Percentiles rank a stretch among this genome's conserved stretches.
Evolutionary conservation across 352 stramenopile species (phyloP).

Genomic region (Globisporangium ultimum): DNA sequence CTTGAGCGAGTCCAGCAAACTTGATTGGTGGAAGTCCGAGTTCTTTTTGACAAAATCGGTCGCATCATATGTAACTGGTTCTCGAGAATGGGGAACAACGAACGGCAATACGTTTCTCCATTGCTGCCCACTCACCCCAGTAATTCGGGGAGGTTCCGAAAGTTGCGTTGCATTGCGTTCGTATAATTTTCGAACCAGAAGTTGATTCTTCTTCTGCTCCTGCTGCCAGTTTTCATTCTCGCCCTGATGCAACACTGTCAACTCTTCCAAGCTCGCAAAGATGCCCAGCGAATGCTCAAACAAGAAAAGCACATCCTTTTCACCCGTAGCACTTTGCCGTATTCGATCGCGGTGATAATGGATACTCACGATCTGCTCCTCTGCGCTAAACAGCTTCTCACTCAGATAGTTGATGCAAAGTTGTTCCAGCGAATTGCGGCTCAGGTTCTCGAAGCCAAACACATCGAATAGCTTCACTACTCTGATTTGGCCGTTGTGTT

Average conservation of each 20-base stretch:
- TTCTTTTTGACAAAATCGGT: constrained; percentile 71
- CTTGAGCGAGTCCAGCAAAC: constrained; percentile 29
- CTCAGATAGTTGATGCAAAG: constrained; percentile 82
- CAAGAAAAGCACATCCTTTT: constrained; percentile 28
- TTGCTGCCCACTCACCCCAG: constrained; percentile 7
- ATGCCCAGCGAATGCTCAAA: constrained; percentile 56
- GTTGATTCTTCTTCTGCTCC: constrained; percentile 64
- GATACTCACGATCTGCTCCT: constrained; percentile 19
- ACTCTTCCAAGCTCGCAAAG: constrained; percentile 66
- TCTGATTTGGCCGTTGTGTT: constrained; percentile 10
- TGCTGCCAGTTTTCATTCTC: constrained; percentile 38
- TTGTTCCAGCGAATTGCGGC: constrained; percentile 68
- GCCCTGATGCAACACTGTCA: constrained; percentile 59
- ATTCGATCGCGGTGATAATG: neutral
- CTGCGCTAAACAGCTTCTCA: constrained; percentile 63
- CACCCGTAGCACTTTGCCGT: neutral
- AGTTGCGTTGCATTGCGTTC: constrained; percentile 37
- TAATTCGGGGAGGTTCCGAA: constrained; percentile 18
- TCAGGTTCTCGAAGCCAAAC: constrained; percentile 75
- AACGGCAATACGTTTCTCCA: constrained; percentile 30
- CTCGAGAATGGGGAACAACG: constrained; percentile 44
- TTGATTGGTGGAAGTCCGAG: constrained; percentile 46
- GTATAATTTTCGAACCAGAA: constrained; percentile 65
- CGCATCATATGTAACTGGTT: constrained; percentile 51
- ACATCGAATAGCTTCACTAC: constrained; percentile 62